These are phyloP conservation scores for Aleurites moluccanus DNA, from an alignment of 441 rosid genomes.

Conservation along the genomic window DNA sequence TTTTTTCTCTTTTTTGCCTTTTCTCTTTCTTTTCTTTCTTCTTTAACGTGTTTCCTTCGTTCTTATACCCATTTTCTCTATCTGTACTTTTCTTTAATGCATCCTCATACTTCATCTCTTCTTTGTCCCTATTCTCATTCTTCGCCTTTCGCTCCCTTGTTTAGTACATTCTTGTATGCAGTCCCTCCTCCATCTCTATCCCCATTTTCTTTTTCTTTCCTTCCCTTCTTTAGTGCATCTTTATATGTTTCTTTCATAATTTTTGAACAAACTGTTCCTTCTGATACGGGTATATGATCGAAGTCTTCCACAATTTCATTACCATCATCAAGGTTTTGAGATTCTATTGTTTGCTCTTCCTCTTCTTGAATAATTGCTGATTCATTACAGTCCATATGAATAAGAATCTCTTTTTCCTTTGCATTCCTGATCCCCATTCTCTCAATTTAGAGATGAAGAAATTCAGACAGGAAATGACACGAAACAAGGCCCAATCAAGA, in stretches of 20 bases:
- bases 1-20: not conserved
- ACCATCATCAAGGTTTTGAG: not conserved
- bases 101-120: conserved; percentile 33
- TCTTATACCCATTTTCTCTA: not conserved
- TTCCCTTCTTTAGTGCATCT: conserved; percentile 3
- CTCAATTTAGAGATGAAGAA: conserved; percentile 29
- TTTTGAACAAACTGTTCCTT: not conserved
- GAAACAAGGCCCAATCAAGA: conserved; percentile 36
- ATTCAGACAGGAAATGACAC: conserved; percentile 39
- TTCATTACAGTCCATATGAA: conserved; percentile 36
- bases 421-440: conserved; percentile 32
- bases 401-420: conserved; percentile 44
- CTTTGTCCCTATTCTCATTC: not conserved
- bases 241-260: conserved; percentile 26
- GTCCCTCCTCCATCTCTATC: not conserved
- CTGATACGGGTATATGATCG: not conserved
- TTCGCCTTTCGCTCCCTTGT: conserved; percentile 29
- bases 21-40: not conserved
- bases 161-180: conserved; percentile 38
- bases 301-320: not conserved
- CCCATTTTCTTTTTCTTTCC: not conserved
- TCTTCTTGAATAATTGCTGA: conserved; percentile 11
- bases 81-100: conserved; percentile 39
- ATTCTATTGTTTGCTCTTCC: conserved; percentile 7
- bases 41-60: not conserved